Conservation (phyloP, 805 yeast species). For the Wickerhamiella qilinensis region DNA sequence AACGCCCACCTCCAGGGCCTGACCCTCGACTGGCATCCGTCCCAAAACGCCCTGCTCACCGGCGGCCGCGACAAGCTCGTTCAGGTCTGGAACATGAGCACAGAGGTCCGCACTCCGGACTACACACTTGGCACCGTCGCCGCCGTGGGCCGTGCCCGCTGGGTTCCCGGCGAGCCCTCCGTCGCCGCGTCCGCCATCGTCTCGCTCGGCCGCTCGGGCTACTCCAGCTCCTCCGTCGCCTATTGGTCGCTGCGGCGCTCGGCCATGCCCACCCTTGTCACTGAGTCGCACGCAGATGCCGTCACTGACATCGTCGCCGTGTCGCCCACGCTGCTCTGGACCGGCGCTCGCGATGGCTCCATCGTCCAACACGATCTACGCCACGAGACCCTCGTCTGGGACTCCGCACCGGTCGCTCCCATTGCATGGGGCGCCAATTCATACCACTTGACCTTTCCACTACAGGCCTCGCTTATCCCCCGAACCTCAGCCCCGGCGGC, state of each 20-base stretch:
- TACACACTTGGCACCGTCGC: conserved; percentile 57
- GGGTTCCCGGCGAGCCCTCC: conserved; percentile 33
- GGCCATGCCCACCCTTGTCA: conserved; percentile 46
- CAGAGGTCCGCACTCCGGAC: conserved; percentile 39
- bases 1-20: conserved; percentile 86
- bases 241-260: conserved; percentile 31
- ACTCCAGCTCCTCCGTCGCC: conserved; percentile 5
- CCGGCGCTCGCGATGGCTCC: conserved; percentile 35
- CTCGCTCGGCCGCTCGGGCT: conserved; percentile 10
- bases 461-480: not conserved
- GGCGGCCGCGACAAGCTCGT: conserved; percentile 86
- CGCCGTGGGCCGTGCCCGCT: conserved; percentile 60
- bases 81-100: conserved; percentile 54
- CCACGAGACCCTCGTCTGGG: conserved; percentile 28
- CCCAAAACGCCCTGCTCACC: conserved; percentile 60
- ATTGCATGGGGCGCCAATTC: too few species aligned
- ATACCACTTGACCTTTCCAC: not conserved
- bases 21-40: conserved; percentile 78
- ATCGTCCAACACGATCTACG: conserved; percentile 34
- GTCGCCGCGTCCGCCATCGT: conserved; percentile 8
- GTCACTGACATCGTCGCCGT: conserved; percentile 33
- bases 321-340: conserved; percentile 24
- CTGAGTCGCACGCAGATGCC: conserved; percentile 33
- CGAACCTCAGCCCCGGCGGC: not conserved
- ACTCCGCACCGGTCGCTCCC: conserved; percentile 35